Percentiles rank a stretch among this genome's conserved stretches.
phyloP scores from a whole-genome alignment of 768 basidiomycete genomes.

The Lactifluus pinguis region DNA sequence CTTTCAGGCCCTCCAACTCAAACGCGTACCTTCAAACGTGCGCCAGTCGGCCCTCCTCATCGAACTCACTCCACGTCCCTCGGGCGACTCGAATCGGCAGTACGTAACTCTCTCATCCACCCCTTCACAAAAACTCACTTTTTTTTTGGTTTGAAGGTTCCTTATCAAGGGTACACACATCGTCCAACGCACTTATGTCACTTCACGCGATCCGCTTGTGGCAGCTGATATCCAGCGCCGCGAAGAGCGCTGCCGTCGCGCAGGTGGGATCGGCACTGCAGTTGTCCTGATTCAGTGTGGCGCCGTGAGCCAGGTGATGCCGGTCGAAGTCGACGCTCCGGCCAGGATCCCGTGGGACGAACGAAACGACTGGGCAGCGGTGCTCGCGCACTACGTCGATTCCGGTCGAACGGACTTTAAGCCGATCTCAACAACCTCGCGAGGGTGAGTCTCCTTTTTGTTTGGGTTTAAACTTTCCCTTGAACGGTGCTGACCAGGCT shows the following conservation, averaged over 20 bases:
- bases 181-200: conserved; percentile 62
- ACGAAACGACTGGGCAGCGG: conserved; percentile 63
- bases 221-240: conserved; percentile 68
- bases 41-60: conserved; percentile 69
- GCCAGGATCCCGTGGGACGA: conserved; percentile 68
- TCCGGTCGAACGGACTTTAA: conserved; percentile 68
- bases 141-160: conserved; percentile 38
- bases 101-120: conserved; percentile 28
- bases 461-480: background rate
- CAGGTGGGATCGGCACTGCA: conserved; percentile 67
- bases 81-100: conserved; percentile 56
- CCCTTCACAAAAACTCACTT: background rate
- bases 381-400: conserved; percentile 64
- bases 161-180: conserved; percentile 58
- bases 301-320: conserved; percentile 72
- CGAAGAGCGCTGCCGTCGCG: conserved; percentile 67
- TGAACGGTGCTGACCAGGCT: background rate
- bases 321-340: conserved; percentile 76
- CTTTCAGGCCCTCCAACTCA: conserved; percentile 77
- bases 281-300: conserved; percentile 73
- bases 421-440: conserved; percentile 68
- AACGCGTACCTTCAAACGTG: conserved; percentile 69
- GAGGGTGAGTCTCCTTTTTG: conserved; percentile 48
- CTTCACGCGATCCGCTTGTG: conserved; percentile 58
- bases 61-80: conserved; percentile 48